A percentile compares a stretch with the other conserved stretches of the same genome.
phyloP scores from a whole-genome alignment of 2,329 filamentous ascomycete species.

The Bipolaris sorokiniana region DNA sequence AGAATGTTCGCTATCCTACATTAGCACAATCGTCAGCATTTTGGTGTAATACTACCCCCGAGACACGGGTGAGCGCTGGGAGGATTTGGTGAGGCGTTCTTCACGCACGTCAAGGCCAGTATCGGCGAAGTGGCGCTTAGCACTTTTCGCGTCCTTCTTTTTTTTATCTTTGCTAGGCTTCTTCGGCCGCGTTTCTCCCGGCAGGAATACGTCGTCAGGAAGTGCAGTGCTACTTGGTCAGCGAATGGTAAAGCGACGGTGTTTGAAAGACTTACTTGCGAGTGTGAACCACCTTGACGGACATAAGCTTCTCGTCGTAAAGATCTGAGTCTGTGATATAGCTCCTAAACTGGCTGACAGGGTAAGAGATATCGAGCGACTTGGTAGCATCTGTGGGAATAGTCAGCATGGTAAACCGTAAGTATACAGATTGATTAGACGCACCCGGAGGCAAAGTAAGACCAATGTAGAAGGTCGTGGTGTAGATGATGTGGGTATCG shows the following conservation, averaged over 20 bases:
- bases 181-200: conserved; percentile 67
- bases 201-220: conserved; percentile 85
- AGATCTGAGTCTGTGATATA: conserved; percentile 77
- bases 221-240: conserved; percentile 72
- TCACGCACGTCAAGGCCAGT: conserved; percentile 56
- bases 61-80: conserved; percentile 23
- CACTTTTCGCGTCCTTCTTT: conserved; percentile 37
- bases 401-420: conserved; percentile 10
- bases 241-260: conserved; percentile 1
- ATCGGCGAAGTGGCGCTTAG: conserved; percentile 54
- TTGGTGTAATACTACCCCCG: conserved; percentile 27
- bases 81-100: conserved; percentile 26
- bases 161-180: conserved; percentile 53
- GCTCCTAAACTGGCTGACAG: conserved; percentile 86
- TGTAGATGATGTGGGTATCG: conserved; percentile 69
- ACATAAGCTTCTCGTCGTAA: conserved; percentile 77
- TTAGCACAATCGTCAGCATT: conserved; percentile 46
- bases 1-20: conserved; percentile 45
- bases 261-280: conserved; percentile 70
- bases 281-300: conserved; percentile 80
- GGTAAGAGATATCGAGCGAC: conserved; percentile 77
- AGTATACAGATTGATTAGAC: conserved; percentile 34
- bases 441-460: conserved; percentile 78
- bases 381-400: conserved; percentile 62
- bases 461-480: conserved; percentile 93